Percentiles rank a stretch among this genome's conserved stretches.
These are phyloP conservation scores for Raphanus raphanistrum DNA, from an alignment of 345 rosid genomes.

Conservation along the genomic window DNA sequence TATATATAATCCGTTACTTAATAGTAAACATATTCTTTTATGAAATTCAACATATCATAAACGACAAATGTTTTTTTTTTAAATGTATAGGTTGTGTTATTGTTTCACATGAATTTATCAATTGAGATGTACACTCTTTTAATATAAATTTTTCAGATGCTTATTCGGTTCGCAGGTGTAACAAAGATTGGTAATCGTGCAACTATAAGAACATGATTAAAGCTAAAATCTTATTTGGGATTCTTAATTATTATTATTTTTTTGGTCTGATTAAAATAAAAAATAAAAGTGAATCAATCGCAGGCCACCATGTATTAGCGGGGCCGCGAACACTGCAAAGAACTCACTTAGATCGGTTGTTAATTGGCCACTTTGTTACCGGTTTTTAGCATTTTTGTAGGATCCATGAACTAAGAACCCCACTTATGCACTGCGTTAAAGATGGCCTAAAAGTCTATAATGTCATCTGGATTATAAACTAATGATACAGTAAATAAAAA, in stretches of 20 bases:
- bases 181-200: not conserved
- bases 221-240: too few species aligned
- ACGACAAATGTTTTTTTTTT: not conserved
- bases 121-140: not conserved
- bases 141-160: not conserved
- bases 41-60: not conserved
- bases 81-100: not conserved
- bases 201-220: not conserved
- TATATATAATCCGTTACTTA: slow-evolving; percentile 3
- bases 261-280: too few species aligned
- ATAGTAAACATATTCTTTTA: not conserved
- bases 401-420: too few species aligned
- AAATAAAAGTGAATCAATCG: too few species aligned
- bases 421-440: too few species aligned
- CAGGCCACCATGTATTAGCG: too few species aligned
- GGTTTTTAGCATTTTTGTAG: too few species aligned
- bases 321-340: too few species aligned
- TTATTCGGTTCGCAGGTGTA: not conserved
- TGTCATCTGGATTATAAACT: not conserved
- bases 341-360: too few species aligned
- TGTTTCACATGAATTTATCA: not conserved
- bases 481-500: not conserved
- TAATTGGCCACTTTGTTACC: too few species aligned
- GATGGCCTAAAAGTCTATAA: not conserved
- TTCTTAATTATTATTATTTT: too few species aligned